These are phyloP conservation scores for Eutrema japonicum DNA, from an alignment of 345 rosid genomes.

Conservation along the genomic window DNA sequence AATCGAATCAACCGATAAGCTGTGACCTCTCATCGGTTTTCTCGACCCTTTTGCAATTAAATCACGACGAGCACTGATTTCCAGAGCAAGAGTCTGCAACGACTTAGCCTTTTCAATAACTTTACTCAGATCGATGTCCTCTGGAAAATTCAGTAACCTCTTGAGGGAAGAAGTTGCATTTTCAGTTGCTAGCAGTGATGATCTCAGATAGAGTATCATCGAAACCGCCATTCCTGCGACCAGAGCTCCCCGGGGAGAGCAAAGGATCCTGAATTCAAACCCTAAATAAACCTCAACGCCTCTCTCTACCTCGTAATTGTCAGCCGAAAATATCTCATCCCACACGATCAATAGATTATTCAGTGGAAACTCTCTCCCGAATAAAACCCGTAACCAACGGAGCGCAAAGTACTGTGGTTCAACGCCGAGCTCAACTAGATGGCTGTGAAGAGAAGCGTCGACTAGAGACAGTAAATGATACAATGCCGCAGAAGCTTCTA, in stretches of 20 bases:
- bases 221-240: slow-evolving; percentile 80
- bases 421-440: slow-evolving; percentile 90
- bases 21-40: slow-evolving; percentile 55
- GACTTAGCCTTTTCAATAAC: slow-evolving; percentile 73
- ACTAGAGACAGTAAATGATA: slow-evolving; percentile 79
- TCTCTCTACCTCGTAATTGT: slow-evolving; percentile 49
- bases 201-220: slow-evolving; percentile 84
- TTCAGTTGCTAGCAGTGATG: slow-evolving; percentile 89
- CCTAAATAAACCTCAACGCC: slow-evolving; percentile 41
- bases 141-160: slow-evolving; percentile 84
- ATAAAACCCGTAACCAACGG: slow-evolving; percentile 92
- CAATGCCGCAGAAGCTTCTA: slow-evolving; percentile 89
- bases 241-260: slow-evolving; percentile 75
- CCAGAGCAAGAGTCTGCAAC: slow-evolving; percentile 65
- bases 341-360: slow-evolving; percentile 74
- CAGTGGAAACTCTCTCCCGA: slow-evolving; percentile 85
- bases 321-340: slow-evolving; percentile 91
- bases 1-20: slow-evolving; percentile 55
- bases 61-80: slow-evolving; percentile 44
- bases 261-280: slow-evolving; percentile 55
- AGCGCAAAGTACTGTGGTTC: slow-evolving; percentile 97
- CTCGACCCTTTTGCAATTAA: slow-evolving; percentile 41
- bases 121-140: slow-evolving; percentile 61
- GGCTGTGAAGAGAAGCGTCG: slow-evolving; percentile 85
- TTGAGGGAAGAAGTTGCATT: slow-evolving; percentile 88